phyloP scores from a whole-genome alignment of 441 rosid genomes.

The Erodium trifolium region DNA sequence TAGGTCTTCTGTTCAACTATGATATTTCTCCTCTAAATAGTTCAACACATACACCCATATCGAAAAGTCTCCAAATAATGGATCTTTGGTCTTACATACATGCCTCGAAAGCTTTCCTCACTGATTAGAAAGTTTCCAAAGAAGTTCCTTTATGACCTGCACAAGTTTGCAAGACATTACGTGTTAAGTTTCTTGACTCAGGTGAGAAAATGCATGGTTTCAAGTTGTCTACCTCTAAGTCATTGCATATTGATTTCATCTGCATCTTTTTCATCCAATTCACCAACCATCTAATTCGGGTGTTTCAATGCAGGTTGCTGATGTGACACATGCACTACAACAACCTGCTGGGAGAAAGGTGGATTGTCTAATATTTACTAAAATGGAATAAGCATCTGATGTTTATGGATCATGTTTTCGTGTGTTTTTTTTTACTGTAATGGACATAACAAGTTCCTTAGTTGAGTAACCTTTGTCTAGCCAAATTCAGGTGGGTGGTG shows the following conservation, averaged over 20 bases:
- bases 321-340: conserved; percentile 84
- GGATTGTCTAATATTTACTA: conserved; percentile 13
- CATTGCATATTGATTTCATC: not conserved
- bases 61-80: not conserved
- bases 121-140: not conserved
- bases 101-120: not conserved
- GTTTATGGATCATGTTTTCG: not conserved
- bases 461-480: no score
- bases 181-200: no score
- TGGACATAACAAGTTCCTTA: not conserved
- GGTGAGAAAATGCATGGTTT: no score
- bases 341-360: conserved; percentile 98
- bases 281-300: conserved; percentile 8
- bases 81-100: not conserved
- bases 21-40: not conserved
- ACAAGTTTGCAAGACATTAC: no score
- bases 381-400: not conserved
- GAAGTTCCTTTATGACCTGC: no score
- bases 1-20: not conserved
- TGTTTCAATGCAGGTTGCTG: conserved; percentile 63
- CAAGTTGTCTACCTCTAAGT: no score
- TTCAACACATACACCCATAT: not conserved
- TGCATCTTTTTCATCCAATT: conserved; percentile 1
- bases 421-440: no score
- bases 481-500: no score